Evolutionary conservation across 805 yeast genomes (phyloP), one percentile per base, ranked within the genome.

Genomic region (Saccharomyces paradoxus): DNA sequence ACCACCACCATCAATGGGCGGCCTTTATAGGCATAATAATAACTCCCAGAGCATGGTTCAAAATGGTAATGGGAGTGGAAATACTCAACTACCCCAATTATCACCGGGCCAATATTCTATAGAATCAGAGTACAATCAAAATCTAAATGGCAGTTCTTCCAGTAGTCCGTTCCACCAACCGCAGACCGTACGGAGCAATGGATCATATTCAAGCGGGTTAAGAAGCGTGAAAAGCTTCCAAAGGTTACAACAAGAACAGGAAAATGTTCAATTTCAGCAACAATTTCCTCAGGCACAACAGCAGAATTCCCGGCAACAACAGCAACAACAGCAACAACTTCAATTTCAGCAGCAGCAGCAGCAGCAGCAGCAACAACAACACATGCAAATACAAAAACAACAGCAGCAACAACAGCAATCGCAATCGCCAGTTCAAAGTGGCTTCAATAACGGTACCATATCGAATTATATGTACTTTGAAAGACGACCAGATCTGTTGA

Each of bases 401-500:
- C 64, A 57, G 26, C 62, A 61, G 8, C 66, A 60, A 49, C 68
- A 65, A 27, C 69, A 65, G 22, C 65, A 62, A 27, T 60, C 58
- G 27, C 58, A 50, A 53, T 48, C 53, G 1, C 53, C 41, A 13
- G 28, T 31, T 26, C 55, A 46, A 12, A 48, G 53, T 2, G 56
- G 51, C 27, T 17, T 37, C 4, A 37, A 3, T 9, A 53, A 48
- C 8, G 47, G 27, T 24, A 51, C 29, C 26, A 54, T 56, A 37
- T 63, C 67, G 9, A 82, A 82, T 55, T 83, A 84, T 61, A 87
- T 85, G 57, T 79, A 81, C 62, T 86, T 90, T 71, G 89, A 84
- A 60, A 80, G 96, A 55, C 89, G 87, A 63, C 96, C 97, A 0
- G 90, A 86, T 59, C 72, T 79, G 63, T 77, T 89, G 62, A 79